phyloP scores from a whole-genome alignment of 257 asterid genomes.

The Mentha longifolia region DNA sequence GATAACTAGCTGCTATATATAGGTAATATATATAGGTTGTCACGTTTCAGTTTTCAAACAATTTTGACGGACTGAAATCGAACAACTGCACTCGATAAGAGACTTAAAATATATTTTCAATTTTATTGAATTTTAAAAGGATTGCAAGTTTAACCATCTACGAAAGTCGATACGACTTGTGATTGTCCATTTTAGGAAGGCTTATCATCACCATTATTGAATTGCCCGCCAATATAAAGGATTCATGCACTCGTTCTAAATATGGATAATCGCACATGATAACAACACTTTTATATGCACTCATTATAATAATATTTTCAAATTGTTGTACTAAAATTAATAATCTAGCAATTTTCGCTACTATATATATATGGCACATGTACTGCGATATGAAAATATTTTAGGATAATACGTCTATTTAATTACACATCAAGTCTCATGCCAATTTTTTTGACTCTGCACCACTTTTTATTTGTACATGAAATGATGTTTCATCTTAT shows the following conservation, averaged over 20 bases:
- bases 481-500: too few species aligned
- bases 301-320: too few species aligned
- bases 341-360: too few species aligned
- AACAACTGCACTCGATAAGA: not conserved
- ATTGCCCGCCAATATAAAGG: not conserved
- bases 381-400: too few species aligned
- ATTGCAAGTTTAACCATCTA: not conserved
- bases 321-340: too few species aligned
- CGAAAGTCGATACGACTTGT: slow-evolving; percentile 3
- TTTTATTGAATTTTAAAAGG: not conserved
- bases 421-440: too few species aligned
- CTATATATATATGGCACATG: too few species aligned
- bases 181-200: slow-evolving; percentile 6
- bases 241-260: not conserved
- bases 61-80: not conserved
- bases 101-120: too few species aligned
- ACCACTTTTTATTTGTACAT: too few species aligned
- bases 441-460: too few species aligned
- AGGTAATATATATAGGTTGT: not conserved
- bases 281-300: too few species aligned
- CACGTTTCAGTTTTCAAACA: not conserved
- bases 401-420: too few species aligned
- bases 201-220: not conserved
- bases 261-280: not conserved
- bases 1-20: not conserved